Conservation (phyloP, 2,329 filamentous ascomycete species). For the Cucurbitaria berberidis region DNA sequence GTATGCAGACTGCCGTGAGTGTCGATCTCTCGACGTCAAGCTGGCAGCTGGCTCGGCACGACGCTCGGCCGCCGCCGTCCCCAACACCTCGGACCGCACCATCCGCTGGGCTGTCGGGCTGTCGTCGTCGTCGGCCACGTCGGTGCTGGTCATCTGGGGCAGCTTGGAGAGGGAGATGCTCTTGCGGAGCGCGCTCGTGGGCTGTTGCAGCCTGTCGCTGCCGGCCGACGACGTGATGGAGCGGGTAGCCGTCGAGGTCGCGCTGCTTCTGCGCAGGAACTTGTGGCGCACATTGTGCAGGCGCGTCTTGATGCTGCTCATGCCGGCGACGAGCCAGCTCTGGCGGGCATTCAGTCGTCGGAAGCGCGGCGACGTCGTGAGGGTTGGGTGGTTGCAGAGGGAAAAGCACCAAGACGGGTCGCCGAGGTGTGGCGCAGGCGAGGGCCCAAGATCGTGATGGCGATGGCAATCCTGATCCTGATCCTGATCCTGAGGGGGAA, state of each 20-base stretch:
- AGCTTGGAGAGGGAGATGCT: conserved; percentile 43
- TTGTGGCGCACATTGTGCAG: conserved; percentile 39
- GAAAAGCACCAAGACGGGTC: background rate
- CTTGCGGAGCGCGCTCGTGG: conserved; percentile 27
- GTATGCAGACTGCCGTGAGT: conserved; percentile 18
- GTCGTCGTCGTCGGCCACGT: conserved; percentile 15
- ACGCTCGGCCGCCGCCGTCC: conserved; percentile 16
- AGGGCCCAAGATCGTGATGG: background rate
- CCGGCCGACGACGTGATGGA: conserved; percentile 33
- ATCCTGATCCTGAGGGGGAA: no score
- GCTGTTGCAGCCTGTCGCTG: conserved; percentile 28
- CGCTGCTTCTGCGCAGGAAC: conserved; percentile 38
- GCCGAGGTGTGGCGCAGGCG: conserved; percentile 16
- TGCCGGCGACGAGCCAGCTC: conserved; percentile 31
- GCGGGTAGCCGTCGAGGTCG: conserved; percentile 31
- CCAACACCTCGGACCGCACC: conserved; percentile 35
- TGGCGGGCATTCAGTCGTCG: conserved; percentile 25
- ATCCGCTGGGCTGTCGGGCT: conserved; percentile 20
- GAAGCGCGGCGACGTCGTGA: conserved; percentile 1
- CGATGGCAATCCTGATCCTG: no score
- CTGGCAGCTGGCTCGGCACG: conserved; percentile 21
- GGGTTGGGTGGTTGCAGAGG: background rate
- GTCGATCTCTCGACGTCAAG: conserved; percentile 27
- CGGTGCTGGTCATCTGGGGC: conserved; percentile 22
- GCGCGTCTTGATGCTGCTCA: conserved; percentile 46